phyloP scores from a whole-genome alignment of 1,284 basidiomycete genomes.

The Porodaedalea pini region DNA sequence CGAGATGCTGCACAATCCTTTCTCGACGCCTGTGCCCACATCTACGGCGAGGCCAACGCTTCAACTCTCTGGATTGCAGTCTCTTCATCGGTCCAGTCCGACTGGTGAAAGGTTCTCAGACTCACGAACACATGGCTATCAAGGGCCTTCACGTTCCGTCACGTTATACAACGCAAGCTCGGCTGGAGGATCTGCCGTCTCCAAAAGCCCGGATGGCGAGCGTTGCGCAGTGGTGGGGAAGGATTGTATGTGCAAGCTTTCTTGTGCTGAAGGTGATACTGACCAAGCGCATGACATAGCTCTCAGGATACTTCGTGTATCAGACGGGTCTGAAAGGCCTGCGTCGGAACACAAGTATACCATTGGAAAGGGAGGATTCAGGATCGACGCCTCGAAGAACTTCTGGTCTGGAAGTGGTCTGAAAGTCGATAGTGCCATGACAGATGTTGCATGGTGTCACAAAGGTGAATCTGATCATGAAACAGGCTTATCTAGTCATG shows the following conservation, averaged over 20 bases:
- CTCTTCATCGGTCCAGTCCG: neutral
- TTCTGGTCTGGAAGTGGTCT: slow-evolving; percentile 70
- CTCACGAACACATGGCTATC: slow-evolving; percentile 41
- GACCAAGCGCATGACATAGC: slow-evolving; percentile 38
- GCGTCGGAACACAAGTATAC: slow-evolving; percentile 47
- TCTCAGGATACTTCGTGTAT: slow-evolving; percentile 59
- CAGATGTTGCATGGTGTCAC: slow-evolving; percentile 79
- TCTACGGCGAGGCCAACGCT: neutral
- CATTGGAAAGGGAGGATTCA: slow-evolving; percentile 55
- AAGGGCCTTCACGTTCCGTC: slow-evolving; percentile 48
- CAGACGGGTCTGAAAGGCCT: slow-evolving; percentile 40
- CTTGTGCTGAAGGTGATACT: slow-evolving; percentile 5
- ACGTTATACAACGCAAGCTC: slow-evolving; percentile 53
- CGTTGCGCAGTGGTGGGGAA: slow-evolving; percentile 69
- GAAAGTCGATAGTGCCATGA: slow-evolving; percentile 71
- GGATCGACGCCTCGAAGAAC: slow-evolving; percentile 65
- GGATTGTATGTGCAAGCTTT: slow-evolving; percentile 52
- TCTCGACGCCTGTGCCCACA: slow-evolving; percentile 11
- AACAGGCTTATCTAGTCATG: neutral
- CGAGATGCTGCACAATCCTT: slow-evolving; percentile 16
- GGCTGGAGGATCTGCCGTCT: slow-evolving; percentile 59
- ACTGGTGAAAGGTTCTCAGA: slow-evolving; percentile 29
- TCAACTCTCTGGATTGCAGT: slow-evolving; percentile 1
- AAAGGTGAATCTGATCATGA: slow-evolving; percentile 53
- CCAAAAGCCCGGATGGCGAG: slow-evolving; percentile 60